Evolutionary conservation across 2,329 filamentous ascomycete species (phyloP).

Genomic region (Beauveria australis): DNA sequence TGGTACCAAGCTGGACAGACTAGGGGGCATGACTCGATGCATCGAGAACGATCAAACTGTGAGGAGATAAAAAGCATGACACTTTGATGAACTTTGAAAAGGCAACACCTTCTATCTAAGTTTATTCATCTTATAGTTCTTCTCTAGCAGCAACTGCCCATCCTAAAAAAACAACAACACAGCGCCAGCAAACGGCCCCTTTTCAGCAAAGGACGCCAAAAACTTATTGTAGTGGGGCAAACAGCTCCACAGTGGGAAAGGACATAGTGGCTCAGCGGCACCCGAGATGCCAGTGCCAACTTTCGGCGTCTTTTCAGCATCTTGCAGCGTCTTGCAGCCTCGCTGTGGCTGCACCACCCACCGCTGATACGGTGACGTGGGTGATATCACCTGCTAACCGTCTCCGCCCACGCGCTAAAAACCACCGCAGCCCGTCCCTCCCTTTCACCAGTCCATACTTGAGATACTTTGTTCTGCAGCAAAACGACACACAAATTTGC

Average conservation of each 20-base stretch:
- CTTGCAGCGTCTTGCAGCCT: too few species aligned
- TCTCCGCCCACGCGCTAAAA: neutral
- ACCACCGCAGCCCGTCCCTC: neutral
- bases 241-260: slow-evolving; percentile 15
- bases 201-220: neutral
- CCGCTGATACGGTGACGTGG: too few species aligned
- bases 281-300: neutral
- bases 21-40: too few species aligned
- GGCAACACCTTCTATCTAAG: too few species aligned
- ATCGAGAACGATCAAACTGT: too few species aligned
- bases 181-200: neutral
- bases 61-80: too few species aligned
- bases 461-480: neutral
- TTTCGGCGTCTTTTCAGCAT: too few species aligned
- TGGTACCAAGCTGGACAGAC: neutral
- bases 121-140: too few species aligned
- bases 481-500: neutral
- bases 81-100: too few species aligned
- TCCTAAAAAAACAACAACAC: neutral
- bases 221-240: neutral
- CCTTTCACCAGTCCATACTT: neutral
- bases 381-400: neutral
- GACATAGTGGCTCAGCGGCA: slow-evolving; percentile 23
- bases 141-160: too few species aligned
- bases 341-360: too few species aligned